Conservation (phyloP, 1,139 yeast genomes). For the Scheffersomyces cryptocercus region DNA sequence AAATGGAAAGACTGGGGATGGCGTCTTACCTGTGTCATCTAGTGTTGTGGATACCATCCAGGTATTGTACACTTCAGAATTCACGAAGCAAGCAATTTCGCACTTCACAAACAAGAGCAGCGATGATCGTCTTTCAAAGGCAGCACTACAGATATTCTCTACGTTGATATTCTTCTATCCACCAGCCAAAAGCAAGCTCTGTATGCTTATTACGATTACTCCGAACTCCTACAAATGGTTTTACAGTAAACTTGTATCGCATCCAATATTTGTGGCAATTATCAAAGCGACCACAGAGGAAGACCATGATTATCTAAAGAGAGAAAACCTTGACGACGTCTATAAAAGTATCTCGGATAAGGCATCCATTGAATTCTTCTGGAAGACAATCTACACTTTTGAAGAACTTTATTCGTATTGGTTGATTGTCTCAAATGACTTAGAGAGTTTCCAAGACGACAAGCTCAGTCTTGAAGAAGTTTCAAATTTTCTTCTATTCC, state of each 20-base stretch:
- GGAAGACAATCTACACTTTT: constrained; percentile 37
- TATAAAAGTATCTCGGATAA: constrained; percentile 7
- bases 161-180: constrained; percentile 34
- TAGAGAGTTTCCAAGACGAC: constrained; percentile 52
- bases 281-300: constrained; percentile 1
- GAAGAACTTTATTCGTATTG: constrained; percentile 59
- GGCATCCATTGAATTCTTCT: constrained; percentile 20
- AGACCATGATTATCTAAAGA: constrained; percentile 22
- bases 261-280: constrained; percentile 20
- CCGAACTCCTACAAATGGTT: constrained; percentile 36
- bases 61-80: constrained; percentile 23
- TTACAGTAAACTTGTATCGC: constrained; percentile 17
- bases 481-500: constrained; percentile 44
- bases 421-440: constrained; percentile 66
- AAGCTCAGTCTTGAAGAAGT: constrained; percentile 51
- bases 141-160: constrained; percentile 22
- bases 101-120: constrained; percentile 11
- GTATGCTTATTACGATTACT: constrained; percentile 38
- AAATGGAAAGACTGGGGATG: background rate
- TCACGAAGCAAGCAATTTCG: constrained; percentile 24
- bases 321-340: constrained; percentile 12
- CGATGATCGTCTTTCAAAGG: constrained; percentile 6
- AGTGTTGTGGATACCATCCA: constrained; percentile 10
- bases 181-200: constrained; percentile 29
- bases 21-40: constrained; percentile 6